Base-by-base conservation (phyloP, 225 moss, liverwort and hornwort genomes). In the Takakia lepidozioides region DNA sequence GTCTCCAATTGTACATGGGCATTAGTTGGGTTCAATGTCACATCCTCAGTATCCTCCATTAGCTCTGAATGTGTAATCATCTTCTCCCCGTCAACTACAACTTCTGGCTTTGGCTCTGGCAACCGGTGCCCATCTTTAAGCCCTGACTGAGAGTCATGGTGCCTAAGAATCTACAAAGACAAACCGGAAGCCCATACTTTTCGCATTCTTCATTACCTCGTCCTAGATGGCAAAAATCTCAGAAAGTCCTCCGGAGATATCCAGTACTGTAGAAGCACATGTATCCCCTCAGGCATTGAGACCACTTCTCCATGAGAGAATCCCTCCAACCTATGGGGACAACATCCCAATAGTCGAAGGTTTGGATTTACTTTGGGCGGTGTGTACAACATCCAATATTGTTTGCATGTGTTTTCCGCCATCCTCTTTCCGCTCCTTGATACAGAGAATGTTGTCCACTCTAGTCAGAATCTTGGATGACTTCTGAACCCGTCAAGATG, bases 181-280 rank as follows among this genome's bases (percentile, higher is more conserved):
- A n/a, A n/a, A n/a, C n/a, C n/a, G n/a, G n/a, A n/a, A n/a, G n/a
- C n/a, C n/a, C n/a, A n/a, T n/a, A n/a, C n/a, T n/a, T n/a, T n/a
- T n/a, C n/a, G n/a, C n/a, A n/a, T n/a, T n/a, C n/a, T n/a, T n/a
- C n/a, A n/a, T n/a, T n/a, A n/a, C n/a, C n/a, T 95, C 89, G 54
- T 98, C 95, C 69, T 98, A 90, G 34, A 87, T 85, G 3, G 90
- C 84, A 50, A 98, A 98, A 98, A n/a, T 75, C 56, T 98, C 95
- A 55, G 87, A 78, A 35, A 98, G 80, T 1, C 84, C 95, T 16
- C 75, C 73, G 16, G 90, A 62, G 15, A 98, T 84, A 45, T 98
- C 95, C 51, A n/a, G n/a, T n/a, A 90, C 87, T 7, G 66, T 76
- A 11, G 46, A 62, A 25, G 69, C 79, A 1, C 78, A 80, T 23